phyloP scores from a whole-genome alignment of 805 yeast species.

The Lipomyces chichibuensis region DNA sequence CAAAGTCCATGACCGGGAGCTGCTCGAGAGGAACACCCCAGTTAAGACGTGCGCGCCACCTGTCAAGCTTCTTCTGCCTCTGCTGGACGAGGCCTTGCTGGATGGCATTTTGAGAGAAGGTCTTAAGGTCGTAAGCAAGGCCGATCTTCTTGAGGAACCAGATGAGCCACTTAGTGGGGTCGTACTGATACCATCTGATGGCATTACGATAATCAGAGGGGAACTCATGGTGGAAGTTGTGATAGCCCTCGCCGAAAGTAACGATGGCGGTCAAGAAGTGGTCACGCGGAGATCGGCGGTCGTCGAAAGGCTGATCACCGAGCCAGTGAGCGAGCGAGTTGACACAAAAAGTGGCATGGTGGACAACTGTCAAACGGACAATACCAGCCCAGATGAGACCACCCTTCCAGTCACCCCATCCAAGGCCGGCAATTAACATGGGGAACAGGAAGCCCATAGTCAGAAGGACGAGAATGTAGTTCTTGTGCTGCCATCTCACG shows the following conservation, averaged over 20 bases:
- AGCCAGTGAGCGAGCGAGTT: constrained; percentile 83
- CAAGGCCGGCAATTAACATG: constrained; percentile 60
- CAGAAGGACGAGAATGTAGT: constrained; percentile 61
- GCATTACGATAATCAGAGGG: constrained; percentile 88
- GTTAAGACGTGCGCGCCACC: constrained; percentile 72
- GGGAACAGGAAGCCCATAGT: constrained; percentile 66
- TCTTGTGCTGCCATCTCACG: constrained; percentile 69
- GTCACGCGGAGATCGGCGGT: constrained; percentile 72
- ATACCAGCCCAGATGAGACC: constrained; percentile 83
- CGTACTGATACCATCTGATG: constrained; percentile 70
- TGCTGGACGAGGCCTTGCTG: constrained; percentile 78
- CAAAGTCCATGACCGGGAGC: constrained; percentile 68
- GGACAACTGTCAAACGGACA: constrained; percentile 68
- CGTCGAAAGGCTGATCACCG: constrained; percentile 75
- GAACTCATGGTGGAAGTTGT: constrained; percentile 94
- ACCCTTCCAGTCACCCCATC: constrained; percentile 75
- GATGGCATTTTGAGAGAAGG: constrained; percentile 60
- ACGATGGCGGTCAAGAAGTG: constrained; percentile 64
- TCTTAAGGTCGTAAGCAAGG: constrained; percentile 60
- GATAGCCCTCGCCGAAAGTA: constrained; percentile 88
- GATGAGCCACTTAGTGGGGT: constrained; percentile 83
- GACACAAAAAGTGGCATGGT: constrained; percentile 75
- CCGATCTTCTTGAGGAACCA: constrained; percentile 57
- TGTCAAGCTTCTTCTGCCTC: constrained; percentile 77
- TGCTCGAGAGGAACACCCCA: constrained; percentile 95